Evolutionary conservation across 768 basidiomycete genomes (phyloP).

Genomic region (Leccinellum luteum): DNA sequence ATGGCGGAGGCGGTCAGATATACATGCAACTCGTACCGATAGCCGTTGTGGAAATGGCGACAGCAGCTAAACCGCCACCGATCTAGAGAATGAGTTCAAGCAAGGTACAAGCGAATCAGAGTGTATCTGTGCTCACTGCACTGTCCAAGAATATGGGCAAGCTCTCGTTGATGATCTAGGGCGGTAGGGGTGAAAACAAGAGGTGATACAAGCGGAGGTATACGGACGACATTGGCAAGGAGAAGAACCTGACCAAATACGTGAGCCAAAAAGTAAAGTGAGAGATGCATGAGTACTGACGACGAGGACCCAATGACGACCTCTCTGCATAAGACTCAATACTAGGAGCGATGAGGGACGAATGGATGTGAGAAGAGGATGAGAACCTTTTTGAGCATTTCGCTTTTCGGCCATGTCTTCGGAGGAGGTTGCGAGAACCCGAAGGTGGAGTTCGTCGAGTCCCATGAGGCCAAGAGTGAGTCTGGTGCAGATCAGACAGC

Average conservation of each 20-base stretch:
- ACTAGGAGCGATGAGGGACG: slow-evolving; percentile 35
- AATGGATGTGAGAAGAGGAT: not conserved
- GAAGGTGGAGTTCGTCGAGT: slow-evolving; percentile 84
- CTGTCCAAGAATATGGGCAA: slow-evolving; percentile 81
- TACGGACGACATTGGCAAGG: slow-evolving; percentile 79
- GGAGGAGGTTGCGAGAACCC: slow-evolving; percentile 80
- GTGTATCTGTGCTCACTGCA: slow-evolving; percentile 45
- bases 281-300: slow-evolving; percentile 38
- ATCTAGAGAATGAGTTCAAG: slow-evolving; percentile 37
- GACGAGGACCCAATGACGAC: slow-evolving; percentile 93
- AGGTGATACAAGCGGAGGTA: not conserved
- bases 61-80: slow-evolving; percentile 72
- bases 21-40: slow-evolving; percentile 36
- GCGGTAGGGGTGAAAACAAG: not conserved
- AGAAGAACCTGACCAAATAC: slow-evolving; percentile 63
- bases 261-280: slow-evolving; percentile 2
- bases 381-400: slow-evolving; percentile 68
- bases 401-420: slow-evolving; percentile 64
- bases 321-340: slow-evolving; percentile 53
- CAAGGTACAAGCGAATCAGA: slow-evolving; percentile 55
- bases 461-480: slow-evolving; percentile 94
- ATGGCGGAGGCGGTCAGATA: not conserved
- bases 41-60: slow-evolving; percentile 71
- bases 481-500: slow-evolving; percentile 35
- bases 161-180: slow-evolving; percentile 79